phyloP scores from a whole-genome alignment of 2,329 filamentous ascomycete species.

The Nannizziopsis barbatae region DNA sequence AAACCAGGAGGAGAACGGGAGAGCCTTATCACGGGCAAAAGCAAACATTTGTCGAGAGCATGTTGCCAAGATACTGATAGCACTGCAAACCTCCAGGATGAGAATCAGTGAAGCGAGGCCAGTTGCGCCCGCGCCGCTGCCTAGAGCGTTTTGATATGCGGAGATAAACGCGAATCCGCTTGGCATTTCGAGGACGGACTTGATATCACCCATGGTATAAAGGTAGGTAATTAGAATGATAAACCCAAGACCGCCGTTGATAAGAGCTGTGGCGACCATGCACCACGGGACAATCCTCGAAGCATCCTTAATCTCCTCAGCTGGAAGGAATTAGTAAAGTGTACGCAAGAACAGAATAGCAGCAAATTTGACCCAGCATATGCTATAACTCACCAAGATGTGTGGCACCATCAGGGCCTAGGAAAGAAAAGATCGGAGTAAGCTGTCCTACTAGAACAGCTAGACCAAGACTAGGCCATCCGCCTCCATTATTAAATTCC shows the following conservation, averaged over 20 bases:
- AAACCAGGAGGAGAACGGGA: conserved; percentile 41
- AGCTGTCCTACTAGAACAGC: conserved; percentile 31
- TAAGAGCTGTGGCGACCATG: conserved; percentile 27
- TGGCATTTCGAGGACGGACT: conserved; percentile 17
- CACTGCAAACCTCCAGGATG: conserved; percentile 23
- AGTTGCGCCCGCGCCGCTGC: conserved; percentile 20
- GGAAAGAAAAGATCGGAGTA: conserved; percentile 29
- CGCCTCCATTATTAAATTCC: conserved; percentile 38
- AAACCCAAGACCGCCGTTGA: conserved; percentile 30
- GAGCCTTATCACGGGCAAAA: conserved; percentile 44
- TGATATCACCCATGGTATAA: conserved; percentile 29
- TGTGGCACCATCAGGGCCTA: conserved; percentile 28
- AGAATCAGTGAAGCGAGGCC: conserved; percentile 23
- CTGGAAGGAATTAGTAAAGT: conserved; percentile 13
- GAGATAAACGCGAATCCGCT: conserved; percentile 30
- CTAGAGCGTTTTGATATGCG: conserved; percentile 25
- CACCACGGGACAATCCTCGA: conserved; percentile 27
- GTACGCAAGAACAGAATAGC: background rate
- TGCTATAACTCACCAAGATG: conserved; percentile 25
- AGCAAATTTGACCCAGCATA: no score
- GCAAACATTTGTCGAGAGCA: conserved; percentile 27
- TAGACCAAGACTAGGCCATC: conserved; percentile 36
- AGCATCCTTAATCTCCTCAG: conserved; percentile 33
- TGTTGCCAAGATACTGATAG: conserved; percentile 28
- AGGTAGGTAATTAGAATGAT: conserved; percentile 30